Conservation (phyloP, 73 alveolate species). For the Paraurostyla sp. region DNA sequence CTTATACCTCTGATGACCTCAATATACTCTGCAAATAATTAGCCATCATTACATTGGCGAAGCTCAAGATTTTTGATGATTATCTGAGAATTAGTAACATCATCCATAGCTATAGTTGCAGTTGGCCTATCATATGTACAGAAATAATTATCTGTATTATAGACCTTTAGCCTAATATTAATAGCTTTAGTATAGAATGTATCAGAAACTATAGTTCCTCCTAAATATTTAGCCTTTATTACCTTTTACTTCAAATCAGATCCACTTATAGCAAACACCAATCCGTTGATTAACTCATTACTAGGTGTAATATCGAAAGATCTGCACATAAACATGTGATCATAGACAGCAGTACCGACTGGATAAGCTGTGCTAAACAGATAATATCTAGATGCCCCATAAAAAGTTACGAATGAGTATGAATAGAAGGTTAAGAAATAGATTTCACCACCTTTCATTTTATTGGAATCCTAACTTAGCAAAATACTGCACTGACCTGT, state of each 20-base stretch:
- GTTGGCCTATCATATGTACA: conserved; percentile 45
- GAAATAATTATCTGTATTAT: conserved; percentile 32
- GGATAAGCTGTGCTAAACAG: conserved; percentile 25
- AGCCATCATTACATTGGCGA: conserved; percentile 62
- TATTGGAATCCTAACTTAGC: conserved; percentile 38
- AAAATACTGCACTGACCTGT: conserved; percentile 66
- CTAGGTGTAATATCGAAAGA: conserved; percentile 9
- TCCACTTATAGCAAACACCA: conserved; percentile 17
- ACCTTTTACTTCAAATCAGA: conserved; percentile 6
- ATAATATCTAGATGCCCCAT: conserved; percentile 25
- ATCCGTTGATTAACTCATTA: conserved; percentile 30
- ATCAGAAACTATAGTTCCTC: background rate
- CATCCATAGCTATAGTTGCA: conserved; percentile 59
- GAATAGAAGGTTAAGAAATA: conserved; percentile 64
- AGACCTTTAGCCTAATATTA: conserved; percentile 22
- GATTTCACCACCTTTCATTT: conserved; percentile 67
- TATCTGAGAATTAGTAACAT: conserved; percentile 10
- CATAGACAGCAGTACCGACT: conserved; percentile 35
- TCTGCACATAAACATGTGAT: conserved; percentile 68
- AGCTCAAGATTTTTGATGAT: conserved; percentile 62
- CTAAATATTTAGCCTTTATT: conserved; percentile 34
- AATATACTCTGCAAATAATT: conserved; percentile 54
- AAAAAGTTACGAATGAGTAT: conserved; percentile 32
- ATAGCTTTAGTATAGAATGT: conserved; percentile 49
- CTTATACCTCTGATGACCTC: conserved; percentile 59